Base-by-base conservation (phyloP, 805 yeast genomes). In the Teunomyces pallodes region DNA sequence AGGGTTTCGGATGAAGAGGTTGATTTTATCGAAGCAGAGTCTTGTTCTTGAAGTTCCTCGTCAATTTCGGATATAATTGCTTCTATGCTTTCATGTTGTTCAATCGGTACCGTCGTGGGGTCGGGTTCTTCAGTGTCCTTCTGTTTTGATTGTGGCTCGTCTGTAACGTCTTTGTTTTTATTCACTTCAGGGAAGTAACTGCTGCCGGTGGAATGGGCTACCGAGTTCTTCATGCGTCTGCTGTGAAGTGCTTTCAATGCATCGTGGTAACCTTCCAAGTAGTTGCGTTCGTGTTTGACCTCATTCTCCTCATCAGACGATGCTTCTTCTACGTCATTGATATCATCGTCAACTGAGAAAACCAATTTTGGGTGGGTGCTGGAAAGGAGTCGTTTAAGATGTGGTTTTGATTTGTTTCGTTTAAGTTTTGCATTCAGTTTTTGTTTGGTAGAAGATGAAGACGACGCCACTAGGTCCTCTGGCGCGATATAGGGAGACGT, bases 291-390 rank as follows among this genome's bases (percentile, higher is more conserved):
- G 5, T 36, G 61, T 54, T 36, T 46, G 45, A 26, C 42, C 33
- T 43, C 47, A 20, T 29, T 12, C 14, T 30, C 50, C 3, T 81
- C 80, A 20, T 81, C 64, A 49, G 76, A 80, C 20, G 44, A 64
- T 54, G 80, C 29, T 13, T 42, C 87, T 13, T 78, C 80, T 14
- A 59, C 61, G 38, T 88, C 96, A 53, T 81, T 80, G 38, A 86
- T 80, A 57, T 86, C 90, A 63, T 89, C 96, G 61, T 89, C 96
- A 0, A 88, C 95, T 31, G 90, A 83, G 61, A 84, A 89, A 0
- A 86, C 71, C 41, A 69, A 57, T 52, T 73, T 73, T 54, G 35
- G 45, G 38, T 17, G 48, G 51, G 24, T 46, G 24, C 39, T 52
- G 46, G 26, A 66, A 55, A 10, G 55, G 45, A 56, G 43, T 20